These are phyloP conservation scores for Phaeosphaeriaceae sp. DNA, from an alignment of 2,329 filamentous ascomycete species.

Conservation along the genomic window DNA sequence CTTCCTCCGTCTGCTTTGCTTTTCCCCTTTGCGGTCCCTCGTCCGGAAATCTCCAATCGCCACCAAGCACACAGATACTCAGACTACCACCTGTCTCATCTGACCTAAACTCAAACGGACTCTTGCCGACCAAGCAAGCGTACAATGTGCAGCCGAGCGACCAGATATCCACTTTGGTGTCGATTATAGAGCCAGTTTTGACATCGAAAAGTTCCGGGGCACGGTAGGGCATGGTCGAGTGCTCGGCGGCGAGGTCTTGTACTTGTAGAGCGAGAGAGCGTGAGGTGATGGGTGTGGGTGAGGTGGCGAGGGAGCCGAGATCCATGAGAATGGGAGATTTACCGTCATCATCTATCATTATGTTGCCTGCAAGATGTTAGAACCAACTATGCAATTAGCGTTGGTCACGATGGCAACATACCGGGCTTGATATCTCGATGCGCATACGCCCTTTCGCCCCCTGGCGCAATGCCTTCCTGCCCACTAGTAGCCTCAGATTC, in stretches of 20 bases:
- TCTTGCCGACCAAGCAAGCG: conserved; percentile 94
- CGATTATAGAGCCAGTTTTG: conserved; percentile 87
- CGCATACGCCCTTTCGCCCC: conserved; percentile 79
- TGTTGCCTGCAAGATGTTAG: conserved; percentile 70
- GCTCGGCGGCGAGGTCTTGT: conserved; percentile 93
- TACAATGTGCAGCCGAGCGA: conserved; percentile 97
- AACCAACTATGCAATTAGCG: conserved; percentile 8
- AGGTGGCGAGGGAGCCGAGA: conserved; percentile 86
- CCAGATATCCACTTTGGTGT: conserved; percentile 98
- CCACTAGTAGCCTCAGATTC: conserved; percentile 73
- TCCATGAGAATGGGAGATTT: conserved; percentile 94
- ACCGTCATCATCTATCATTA: conserved; percentile 96
- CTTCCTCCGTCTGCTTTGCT: conserved; percentile 56
- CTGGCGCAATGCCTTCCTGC: conserved; percentile 71
- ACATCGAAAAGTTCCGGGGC: conserved; percentile 98
- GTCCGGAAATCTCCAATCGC: conserved; percentile 96
- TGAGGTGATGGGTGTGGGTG: conserved; percentile 87
- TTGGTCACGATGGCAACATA: conserved; percentile 51
- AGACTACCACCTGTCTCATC: conserved; percentile 95
- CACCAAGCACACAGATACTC: conserved; percentile 88
- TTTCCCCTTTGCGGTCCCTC: conserved; percentile 69
- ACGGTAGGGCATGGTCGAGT: conserved; percentile 98
- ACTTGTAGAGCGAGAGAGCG: conserved; percentile 88
- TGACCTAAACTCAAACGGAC: conserved; percentile 91
- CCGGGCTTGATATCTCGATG: conserved; percentile 98